Conservation (phyloP, 176 grass and related monocot genomes). For the Pontederia paniculata region DNA sequence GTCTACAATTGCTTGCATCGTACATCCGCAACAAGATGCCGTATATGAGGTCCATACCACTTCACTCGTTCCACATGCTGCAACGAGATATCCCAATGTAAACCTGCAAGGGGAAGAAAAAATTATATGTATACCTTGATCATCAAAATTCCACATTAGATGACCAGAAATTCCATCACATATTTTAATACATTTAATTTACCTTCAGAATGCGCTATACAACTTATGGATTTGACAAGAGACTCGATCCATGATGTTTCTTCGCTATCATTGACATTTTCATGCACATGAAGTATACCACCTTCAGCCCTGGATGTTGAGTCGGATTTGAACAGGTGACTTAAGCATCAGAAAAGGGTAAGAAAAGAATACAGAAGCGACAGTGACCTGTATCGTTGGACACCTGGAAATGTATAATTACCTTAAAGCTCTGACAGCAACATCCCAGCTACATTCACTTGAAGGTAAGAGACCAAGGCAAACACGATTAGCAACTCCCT, state of each 20-base stretch:
- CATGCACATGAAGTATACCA: slow-evolving; percentile 74
- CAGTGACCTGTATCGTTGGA: background rate
- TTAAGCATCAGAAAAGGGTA: background rate
- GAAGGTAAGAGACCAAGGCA: slow-evolving; percentile 84
- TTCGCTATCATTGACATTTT: slow-evolving; percentile 69
- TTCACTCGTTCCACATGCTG: slow-evolving; percentile 68
- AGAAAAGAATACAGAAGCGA: too few relatives aligned
- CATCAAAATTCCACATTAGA: background rate
- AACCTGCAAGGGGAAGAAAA: slow-evolving; percentile 29
- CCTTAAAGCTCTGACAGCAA: slow-evolving; percentile 83
- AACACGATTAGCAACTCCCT: slow-evolving; percentile 84
- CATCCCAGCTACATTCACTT: slow-evolving; percentile 78
- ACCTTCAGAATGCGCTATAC: slow-evolving; percentile 48
- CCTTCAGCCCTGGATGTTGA: slow-evolving; percentile 34
- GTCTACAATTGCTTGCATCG: slow-evolving; percentile 29
- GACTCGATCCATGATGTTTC: slow-evolving; percentile 48
- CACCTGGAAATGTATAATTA: slow-evolving; percentile 15
- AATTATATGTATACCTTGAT: background rate
- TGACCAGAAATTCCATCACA: too few relatives aligned
- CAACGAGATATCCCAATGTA: slow-evolving; percentile 44
- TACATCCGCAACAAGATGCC: slow-evolving; percentile 74
- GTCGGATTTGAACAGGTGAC: background rate
- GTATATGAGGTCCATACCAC: slow-evolving; percentile 84
- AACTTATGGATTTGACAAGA: slow-evolving; percentile 51
- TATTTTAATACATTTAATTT: slow-evolving; percentile 3